phyloP scores from a whole-genome alignment of 75 land plant genomes.

The Chamaecyparis obtusa region DNA sequence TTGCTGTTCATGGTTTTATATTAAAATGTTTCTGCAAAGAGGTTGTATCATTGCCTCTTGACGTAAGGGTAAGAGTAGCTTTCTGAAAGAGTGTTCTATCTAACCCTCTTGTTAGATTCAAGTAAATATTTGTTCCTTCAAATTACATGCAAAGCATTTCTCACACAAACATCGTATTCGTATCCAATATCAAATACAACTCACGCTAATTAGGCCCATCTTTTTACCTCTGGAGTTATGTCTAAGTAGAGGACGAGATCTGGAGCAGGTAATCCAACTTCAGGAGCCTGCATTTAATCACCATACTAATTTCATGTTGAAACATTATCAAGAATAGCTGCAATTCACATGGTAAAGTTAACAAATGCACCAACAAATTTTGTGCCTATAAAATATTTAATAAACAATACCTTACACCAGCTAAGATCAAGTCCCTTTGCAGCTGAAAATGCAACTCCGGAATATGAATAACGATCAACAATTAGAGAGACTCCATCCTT shows the following conservation, averaged over 20 bases:
- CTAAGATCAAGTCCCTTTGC: constrained; percentile 88
- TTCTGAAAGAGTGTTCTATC: too few species aligned
- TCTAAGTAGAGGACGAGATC: constrained; percentile 86
- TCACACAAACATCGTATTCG: background rate
- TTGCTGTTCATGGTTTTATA: background rate
- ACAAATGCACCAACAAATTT: background rate
- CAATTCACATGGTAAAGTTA: background rate
- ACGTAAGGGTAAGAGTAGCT: background rate
- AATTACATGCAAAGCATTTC: background rate
- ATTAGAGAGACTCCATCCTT: constrained; percentile 73
- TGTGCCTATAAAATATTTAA: background rate
- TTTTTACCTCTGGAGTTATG: constrained; percentile 82
- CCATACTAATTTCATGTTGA: background rate
- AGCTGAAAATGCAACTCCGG: constrained; percentile 96
- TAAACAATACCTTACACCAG: constrained; percentile 79
- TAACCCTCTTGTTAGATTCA: background rate
- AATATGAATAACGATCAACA: constrained; percentile 91
- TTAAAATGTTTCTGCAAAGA: background rate
- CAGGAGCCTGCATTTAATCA: constrained; percentile 68
- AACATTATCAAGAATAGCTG: background rate
- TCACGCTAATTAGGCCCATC: background rate
- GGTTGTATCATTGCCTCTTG: background rate
- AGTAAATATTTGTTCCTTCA: background rate
- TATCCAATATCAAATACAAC: background rate
- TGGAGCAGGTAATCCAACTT: constrained; percentile 80